These are phyloP conservation scores for Mycena rosella DNA, from an alignment of 768 basidiomycete species.

Conservation along the genomic window DNA sequence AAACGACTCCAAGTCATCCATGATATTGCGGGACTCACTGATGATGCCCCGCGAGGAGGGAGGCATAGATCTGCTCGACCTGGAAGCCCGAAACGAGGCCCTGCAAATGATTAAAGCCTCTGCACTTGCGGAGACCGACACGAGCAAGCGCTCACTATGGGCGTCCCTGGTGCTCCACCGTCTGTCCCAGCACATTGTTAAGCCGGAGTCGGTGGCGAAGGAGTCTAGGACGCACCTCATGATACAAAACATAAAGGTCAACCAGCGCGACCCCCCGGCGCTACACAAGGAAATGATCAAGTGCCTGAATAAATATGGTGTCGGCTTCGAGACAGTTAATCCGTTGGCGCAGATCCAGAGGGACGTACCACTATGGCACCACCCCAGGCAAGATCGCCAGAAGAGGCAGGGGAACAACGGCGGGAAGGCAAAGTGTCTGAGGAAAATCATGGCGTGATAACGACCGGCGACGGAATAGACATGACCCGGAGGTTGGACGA, in stretches of 20 bases:
- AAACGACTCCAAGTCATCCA: too few species aligned
- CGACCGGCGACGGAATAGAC: neutral
- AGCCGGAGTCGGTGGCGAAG: neutral
- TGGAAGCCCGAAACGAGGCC: neutral
- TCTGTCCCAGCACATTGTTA: neutral
- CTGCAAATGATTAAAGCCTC: neutral
- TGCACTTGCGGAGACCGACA: conserved; percentile 1
- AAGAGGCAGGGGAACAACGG: too few species aligned
- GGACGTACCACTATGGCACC: neutral
- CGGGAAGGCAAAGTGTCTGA: neutral
- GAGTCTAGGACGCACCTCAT: neutral
- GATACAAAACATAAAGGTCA: neutral
- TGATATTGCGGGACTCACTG: too few species aligned
- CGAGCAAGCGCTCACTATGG: too few species aligned
- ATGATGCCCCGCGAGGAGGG: too few species aligned
- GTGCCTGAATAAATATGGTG: neutral
- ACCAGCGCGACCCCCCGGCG: conserved; percentile 1
- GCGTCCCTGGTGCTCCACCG: too few species aligned
- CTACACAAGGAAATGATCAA: neutral
- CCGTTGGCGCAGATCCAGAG: neutral
- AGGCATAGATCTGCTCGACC: neutral
- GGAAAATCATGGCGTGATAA: neutral
- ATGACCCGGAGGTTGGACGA: neutral
- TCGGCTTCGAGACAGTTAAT: neutral
- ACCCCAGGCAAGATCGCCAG: too few species aligned